These are phyloP conservation scores for Lenzites betulinus DNA, from an alignment of 768 basidiomycete genomes.

Conservation along the genomic window DNA sequence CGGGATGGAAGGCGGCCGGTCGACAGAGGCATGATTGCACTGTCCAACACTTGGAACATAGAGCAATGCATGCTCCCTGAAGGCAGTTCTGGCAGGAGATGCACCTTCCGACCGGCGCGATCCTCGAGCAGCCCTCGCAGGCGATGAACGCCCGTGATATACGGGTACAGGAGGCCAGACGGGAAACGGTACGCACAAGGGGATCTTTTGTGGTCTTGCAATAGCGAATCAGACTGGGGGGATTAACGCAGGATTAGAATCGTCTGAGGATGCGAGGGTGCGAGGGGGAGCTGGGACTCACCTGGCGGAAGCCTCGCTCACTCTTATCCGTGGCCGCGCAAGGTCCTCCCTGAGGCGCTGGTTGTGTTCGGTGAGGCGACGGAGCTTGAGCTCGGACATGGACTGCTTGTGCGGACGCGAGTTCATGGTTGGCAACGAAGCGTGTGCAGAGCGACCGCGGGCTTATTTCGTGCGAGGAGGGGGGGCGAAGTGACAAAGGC, in stretches of 20 bases:
- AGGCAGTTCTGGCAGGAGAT: no score
- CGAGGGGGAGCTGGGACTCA: conserved; percentile 39
- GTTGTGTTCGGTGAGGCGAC: conserved; percentile 92
- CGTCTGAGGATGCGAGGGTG: conserved; percentile 1
- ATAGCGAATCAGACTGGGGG: conserved; percentile 81
- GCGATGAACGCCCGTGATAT: not conserved
- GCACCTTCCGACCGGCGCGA: no score
- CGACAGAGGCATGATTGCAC: not conserved
- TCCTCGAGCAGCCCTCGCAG: not conserved
- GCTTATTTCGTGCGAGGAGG: conserved; percentile 11
- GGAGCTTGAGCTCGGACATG: conserved; percentile 97
- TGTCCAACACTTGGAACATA: not conserved
- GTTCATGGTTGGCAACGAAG: conserved; percentile 50
- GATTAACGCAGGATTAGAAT: not conserved
- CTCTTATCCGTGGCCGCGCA: conserved; percentile 82
- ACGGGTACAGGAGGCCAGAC: not conserved
- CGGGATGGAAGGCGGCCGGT: not conserved
- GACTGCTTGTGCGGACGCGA: conserved; percentile 86
- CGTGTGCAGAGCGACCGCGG: conserved; percentile 3
- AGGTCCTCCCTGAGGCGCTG: conserved; percentile 89
- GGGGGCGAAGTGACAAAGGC: conserved; percentile 7
- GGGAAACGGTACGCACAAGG: conserved; percentile 56
- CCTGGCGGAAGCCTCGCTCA: conserved; percentile 91
- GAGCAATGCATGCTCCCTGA: not conserved
- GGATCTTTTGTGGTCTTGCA: conserved; percentile 94